Percentiles rank a stretch among this genome's conserved stretches.
phyloP scores from a whole-genome alignment of 768 basidiomycete species.

The Suillus cothurnatus region DNA sequence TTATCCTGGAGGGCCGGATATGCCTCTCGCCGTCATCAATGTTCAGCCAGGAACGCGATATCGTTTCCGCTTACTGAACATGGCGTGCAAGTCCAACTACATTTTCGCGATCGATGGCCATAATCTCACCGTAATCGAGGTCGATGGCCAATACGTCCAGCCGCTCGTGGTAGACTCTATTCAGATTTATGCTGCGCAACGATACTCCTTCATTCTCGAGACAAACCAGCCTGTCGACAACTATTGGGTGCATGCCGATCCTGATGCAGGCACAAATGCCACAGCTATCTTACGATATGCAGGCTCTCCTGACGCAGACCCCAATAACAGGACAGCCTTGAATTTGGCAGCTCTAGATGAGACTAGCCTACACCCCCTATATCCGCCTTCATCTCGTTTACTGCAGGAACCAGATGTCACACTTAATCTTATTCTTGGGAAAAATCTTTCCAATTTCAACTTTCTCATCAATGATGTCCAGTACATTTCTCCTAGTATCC shows the following conservation, averaged over 20 bases:
- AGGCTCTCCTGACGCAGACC: constrained; percentile 41
- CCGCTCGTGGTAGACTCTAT: constrained; percentile 44
- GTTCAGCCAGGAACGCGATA: constrained; percentile 38
- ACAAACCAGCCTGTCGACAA: constrained; percentile 40
- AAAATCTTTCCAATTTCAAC: constrained; percentile 21
- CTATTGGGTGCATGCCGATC: constrained; percentile 46
- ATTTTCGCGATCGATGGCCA: constrained; percentile 49
- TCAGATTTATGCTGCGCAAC: constrained; percentile 51
- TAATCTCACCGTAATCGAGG: constrained; percentile 49
- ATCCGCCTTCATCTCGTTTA: neutral
- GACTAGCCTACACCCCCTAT: neutral
- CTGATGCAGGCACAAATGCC: constrained; percentile 40
- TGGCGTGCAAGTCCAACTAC: constrained; percentile 47
- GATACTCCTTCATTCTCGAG: constrained; percentile 50
- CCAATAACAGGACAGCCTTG: constrained; percentile 20
- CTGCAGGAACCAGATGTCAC: constrained; percentile 29
- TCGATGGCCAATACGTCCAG: constrained; percentile 40
- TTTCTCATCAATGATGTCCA: constrained; percentile 34
- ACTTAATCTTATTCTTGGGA: constrained; percentile 37
- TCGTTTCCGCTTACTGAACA: constrained; percentile 39
- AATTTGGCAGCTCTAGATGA: neutral
- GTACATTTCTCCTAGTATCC: constrained; percentile 40
- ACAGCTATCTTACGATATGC: constrained; percentile 45
- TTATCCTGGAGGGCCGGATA: constrained; percentile 33
- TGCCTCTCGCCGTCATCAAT: constrained; percentile 38